Evolutionary conservation across 163 green algal species (phyloP).

Genomic region (Volvox carteri): DNA sequence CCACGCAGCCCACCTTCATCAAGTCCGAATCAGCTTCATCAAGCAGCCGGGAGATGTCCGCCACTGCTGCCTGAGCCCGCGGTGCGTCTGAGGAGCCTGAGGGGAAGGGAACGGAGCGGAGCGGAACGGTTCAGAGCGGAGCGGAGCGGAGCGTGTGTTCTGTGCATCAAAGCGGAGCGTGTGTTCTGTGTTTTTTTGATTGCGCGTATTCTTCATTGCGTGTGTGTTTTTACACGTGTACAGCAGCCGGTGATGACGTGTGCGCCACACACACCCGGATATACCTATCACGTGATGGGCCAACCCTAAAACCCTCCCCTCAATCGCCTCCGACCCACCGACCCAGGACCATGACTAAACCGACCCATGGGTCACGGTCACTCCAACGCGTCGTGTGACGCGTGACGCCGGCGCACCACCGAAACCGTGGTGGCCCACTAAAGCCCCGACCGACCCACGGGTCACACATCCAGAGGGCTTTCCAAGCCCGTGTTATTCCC

Average conservation of each 20-base stretch:
- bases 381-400: no score
- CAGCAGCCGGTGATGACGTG: background rate
- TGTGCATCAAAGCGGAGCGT: background rate
- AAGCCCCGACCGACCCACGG: background rate
- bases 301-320: background rate
- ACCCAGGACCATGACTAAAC: no score
- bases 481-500: no score
- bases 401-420: no score
- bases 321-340: background rate
- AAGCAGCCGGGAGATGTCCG: background rate
- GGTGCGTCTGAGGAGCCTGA: background rate
- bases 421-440: background rate
- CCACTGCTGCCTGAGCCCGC: background rate
- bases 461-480: no score
- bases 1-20: background rate
- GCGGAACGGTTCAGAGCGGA: background rate
- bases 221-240: no score
- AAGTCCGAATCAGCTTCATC: slow-evolving; percentile 1
- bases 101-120: background rate
- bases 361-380: no score
- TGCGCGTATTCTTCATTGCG: no score
- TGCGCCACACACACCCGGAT: background rate
- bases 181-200: background rate
- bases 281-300: background rate
- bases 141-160: no score